phyloP scores from a whole-genome alignment of 148 eudicot genomes.

The Vaccinium vitisidaea region DNA sequence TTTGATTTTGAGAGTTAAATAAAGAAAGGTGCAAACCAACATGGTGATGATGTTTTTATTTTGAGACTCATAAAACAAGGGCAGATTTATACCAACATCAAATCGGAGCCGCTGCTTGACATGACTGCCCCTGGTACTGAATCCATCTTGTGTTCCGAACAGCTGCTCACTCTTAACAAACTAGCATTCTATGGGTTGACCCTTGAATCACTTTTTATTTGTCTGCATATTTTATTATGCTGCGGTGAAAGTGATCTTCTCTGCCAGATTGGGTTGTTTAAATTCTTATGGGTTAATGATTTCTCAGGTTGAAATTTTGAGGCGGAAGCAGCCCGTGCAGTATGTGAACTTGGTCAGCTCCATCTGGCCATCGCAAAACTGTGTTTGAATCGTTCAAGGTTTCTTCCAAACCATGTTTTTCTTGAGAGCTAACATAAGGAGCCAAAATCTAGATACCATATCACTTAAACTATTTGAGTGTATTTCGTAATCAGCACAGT shows the following conservation, averaged over 20 bases:
- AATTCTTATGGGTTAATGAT: not conserved
- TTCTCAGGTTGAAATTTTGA: conserved; percentile 6
- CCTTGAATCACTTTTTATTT: conserved; percentile 9
- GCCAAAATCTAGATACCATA: not conserved
- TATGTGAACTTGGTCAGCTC: conserved; percentile 14
- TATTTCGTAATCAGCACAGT: not conserved
- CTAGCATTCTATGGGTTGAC: not conserved
- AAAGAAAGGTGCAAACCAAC: conserved; percentile 29
- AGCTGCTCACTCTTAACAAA: not conserved
- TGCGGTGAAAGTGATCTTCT: conserved; percentile 9
- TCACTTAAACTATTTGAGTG: not conserved
- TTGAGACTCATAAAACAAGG: not conserved
- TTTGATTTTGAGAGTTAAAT: not conserved
- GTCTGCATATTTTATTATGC: not conserved
- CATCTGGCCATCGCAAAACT: not conserved
- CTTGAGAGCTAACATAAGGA: not conserved
- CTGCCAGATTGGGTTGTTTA: conserved; percentile 1
- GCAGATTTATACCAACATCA: conserved; percentile 32
- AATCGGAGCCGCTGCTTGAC: conserved; percentile 34
- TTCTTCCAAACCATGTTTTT: not conserved
- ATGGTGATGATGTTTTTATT: conserved; percentile 7
- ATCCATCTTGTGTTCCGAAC: conserved; percentile 14
- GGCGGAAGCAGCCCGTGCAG: not conserved
- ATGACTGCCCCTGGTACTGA: conserved; percentile 24
- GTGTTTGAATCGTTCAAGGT: not conserved